These are phyloP conservation scores for Lepidopterella palustris DNA, from an alignment of 495 filamentous ascomycete genomes.

Conservation along the genomic window DNA sequence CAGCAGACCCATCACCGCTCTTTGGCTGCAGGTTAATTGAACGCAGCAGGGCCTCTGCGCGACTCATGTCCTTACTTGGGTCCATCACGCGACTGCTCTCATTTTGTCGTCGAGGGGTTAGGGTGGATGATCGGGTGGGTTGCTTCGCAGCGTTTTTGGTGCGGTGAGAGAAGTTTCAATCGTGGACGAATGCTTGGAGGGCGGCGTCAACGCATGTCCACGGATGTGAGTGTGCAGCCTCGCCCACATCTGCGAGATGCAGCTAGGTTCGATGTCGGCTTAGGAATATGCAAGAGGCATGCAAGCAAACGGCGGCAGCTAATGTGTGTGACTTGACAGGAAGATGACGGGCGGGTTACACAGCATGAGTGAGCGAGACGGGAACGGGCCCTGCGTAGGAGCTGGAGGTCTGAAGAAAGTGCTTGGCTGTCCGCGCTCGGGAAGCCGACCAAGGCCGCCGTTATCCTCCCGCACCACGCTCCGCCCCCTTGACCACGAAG, in stretches of 20 bases:
- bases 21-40: background rate
- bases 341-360: conserved; percentile 23
- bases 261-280: background rate
- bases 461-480: too few species aligned
- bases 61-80: conserved; percentile 15
- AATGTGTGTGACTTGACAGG: conserved; percentile 20
- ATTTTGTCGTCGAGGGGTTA: background rate
- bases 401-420: background rate
- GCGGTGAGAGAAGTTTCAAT: background rate
- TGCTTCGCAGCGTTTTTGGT: background rate
- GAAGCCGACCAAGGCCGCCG: background rate
- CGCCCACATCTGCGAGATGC: background rate
- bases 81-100: conserved; percentile 8
- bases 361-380: conserved; percentile 17
- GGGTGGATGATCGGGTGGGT: background rate
- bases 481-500: too few species aligned
- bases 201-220: background rate
- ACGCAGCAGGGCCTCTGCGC: background rate
- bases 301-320: conserved; percentile 21
- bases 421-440: background rate
- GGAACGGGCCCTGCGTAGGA: background rate
- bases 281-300: background rate
- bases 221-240: background rate
- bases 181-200: background rate
- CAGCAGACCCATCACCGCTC: background rate